Conservation (phyloP, 495 filamentous ascomycete species). For the Sordaria brevicollis region DNA sequence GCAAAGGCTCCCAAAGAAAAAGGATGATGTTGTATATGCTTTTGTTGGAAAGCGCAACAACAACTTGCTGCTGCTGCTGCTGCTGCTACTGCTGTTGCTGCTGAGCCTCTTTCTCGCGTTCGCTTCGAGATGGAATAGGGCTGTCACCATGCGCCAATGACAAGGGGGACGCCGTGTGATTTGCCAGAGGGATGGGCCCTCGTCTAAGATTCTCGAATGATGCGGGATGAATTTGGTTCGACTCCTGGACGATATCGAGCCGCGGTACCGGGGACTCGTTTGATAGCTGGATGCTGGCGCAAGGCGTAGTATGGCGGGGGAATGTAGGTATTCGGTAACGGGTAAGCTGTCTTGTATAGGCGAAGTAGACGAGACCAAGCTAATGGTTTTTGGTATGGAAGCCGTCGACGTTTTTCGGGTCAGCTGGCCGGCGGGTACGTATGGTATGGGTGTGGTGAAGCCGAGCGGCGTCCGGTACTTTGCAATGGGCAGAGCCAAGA, state of each 20-base stretch:
- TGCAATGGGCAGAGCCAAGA: background rate
- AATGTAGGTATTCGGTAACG: background rate
- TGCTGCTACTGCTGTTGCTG: background rate
- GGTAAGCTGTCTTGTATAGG: background rate
- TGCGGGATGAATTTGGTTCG: background rate
- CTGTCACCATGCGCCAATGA: background rate
- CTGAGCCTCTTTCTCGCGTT: background rate
- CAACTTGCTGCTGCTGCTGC: background rate
- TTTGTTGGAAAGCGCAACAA: background rate
- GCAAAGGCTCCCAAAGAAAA: background rate
- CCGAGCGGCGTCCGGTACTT: background rate
- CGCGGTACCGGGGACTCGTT: background rate
- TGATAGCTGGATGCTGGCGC: background rate
- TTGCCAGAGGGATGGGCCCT: background rate
- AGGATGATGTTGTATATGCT: background rate
- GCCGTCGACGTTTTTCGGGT: background rate
- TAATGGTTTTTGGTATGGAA: background rate
- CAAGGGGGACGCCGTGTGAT: background rate
- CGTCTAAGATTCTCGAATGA: background rate
- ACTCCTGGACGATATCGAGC: background rate
- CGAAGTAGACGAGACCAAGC: background rate
- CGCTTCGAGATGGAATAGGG: background rate
- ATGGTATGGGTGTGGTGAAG: background rate
- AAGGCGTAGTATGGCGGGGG: background rate
- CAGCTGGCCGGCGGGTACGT: background rate